Evolutionary conservation across 306 rosid genomes (phyloP), one percentile per base, ranked within the genome.

Genomic region (Pyrus pyrifolia): DNA sequence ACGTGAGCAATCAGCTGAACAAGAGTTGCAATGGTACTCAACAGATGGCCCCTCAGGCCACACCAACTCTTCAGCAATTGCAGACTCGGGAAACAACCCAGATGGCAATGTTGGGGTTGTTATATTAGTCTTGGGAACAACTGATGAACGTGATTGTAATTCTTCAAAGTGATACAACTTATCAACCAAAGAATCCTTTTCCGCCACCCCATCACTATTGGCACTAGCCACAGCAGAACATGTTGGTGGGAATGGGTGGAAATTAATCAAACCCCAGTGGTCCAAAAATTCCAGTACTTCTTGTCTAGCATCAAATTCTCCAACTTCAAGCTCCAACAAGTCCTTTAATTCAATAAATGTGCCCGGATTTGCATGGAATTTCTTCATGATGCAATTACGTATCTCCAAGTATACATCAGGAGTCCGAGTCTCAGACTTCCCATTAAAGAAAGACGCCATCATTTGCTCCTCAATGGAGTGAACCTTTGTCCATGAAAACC

Each of bases 11-110:
- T 93, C 98, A 80, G 93, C 96, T 31, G 97, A 86, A 83, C 98
- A 93, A 42, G 97, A 93, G 87, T 93, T 93, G 86, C 98, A 93
- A 72, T 93, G 98, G 89, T 91, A 93, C 91, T 93, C 98, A 74
- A 93, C 91, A 80, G 87, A 74, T 74, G 98, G 92, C 33, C 91
- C 97, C 89, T 91, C 97, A 74, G 84, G 89, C 76, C 88, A 89
- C 82, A 80, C 83, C 83, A 93, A 79, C 84, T 89, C 97, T 76
- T 93, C 98, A 69, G 91, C 79, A 80, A 89, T 78, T 29, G 93
- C 49, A 70, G 96, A 81, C 65, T 91, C 98, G 17, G 96, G 97
- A 87, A 91, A 87, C 81, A 89, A 79, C 59, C 97, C 89, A 76
- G 97, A 86, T 69, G 89, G 79, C 76, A 83, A 52, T 68, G 89